Evolutionary conservation across 1,139 yeast genomes (phyloP), one percentile per base, ranked within the genome.

Genomic region (Williopsis jadinii): DNA sequence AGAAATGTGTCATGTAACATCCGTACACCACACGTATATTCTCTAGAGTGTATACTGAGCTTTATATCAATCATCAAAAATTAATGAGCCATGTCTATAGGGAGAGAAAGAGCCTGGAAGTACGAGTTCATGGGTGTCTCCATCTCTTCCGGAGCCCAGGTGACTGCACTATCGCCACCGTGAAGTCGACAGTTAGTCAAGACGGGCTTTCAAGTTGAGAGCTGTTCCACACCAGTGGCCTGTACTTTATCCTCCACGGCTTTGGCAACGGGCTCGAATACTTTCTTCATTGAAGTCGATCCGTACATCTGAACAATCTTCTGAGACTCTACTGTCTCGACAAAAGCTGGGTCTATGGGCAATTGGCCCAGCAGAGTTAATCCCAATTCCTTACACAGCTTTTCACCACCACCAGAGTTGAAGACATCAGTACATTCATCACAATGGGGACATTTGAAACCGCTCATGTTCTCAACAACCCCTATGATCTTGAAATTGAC

Each of bases 391-490:
- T 70, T 66, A 28, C 97, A 83, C 40, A 94, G 66, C 13, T 64
- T 64, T 52, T 73, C 63, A 1, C 98, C 99, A n/a, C 99, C 99
- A 5, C 97, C 98, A 39, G 83, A 75, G 53, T 90, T 84, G 59
- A 94, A 94, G 28, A 94, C 85, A 58, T 90, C 80, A 3, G 97
- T 88, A 58, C 92, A 82, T 57, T 90, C 97, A 2, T 84, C 75
- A 61, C 99, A 94, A 59, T 80, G 79, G 0, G 98, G 98, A 59
- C 98, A 94, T 8, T 88, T 84, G 61, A 85, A 94, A 2, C 98
- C 98, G 13, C 95, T 80, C 98, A 94, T 92, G 58, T 94, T 94
- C 58, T 94, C 99, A 14, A 94, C 82, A 13, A 94, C 73, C 2
- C 99, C 99, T 37, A 92, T 62, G 3, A 92, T 75, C 35, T 72